Conservation (phyloP, 352 stramenopile genomes). For the Phytophthora sp. region DNA sequence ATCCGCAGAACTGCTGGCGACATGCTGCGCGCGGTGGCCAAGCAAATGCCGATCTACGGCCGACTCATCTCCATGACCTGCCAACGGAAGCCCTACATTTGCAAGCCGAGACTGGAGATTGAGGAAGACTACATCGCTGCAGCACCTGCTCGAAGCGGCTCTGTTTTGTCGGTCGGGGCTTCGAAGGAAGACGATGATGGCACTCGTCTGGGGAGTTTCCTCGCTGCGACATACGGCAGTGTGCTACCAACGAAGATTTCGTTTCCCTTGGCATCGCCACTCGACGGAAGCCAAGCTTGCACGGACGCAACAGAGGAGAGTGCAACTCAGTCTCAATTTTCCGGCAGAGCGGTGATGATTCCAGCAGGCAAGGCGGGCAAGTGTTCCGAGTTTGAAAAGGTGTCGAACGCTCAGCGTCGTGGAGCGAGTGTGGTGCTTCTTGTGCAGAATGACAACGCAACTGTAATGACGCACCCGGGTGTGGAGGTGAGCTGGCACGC, state of each 20-base stretch:
- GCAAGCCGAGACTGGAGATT: constrained; percentile 25
- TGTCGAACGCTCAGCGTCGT: constrained; percentile 50
- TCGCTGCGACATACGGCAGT: constrained; percentile 58
- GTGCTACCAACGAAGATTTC: constrained; percentile 34
- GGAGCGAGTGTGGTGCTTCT: constrained; percentile 49
- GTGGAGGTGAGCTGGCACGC: constrained; percentile 57
- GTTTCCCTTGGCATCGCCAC: constrained; percentile 24
- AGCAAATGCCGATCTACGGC: constrained; percentile 41
- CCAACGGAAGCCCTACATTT: constrained; percentile 52
- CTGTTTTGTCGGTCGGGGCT: constrained; percentile 24
- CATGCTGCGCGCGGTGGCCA: constrained; percentile 43
- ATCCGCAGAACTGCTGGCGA: constrained; percentile 57
- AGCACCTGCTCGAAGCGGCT: constrained; percentile 38
- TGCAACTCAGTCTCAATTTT: constrained; percentile 16
- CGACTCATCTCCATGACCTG: constrained; percentile 65
- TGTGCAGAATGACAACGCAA: constrained; percentile 25
- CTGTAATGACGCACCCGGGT: constrained; percentile 36
- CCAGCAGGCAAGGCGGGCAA: constrained; percentile 12
- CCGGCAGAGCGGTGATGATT: constrained; percentile 42
- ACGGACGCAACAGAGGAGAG: constrained; percentile 14
- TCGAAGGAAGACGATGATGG: constrained; percentile 7
- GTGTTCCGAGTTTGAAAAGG: constrained; percentile 49
- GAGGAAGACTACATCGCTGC: constrained; percentile 52
- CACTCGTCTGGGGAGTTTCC: constrained; percentile 48
- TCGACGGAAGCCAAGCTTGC: constrained; percentile 38